A percentile compares a stretch with the other conserved stretches of the same genome.
These are phyloP conservation scores for Wickerhamiella parazyma DNA, from an alignment of 805 yeast species.

Conservation along the genomic window DNA sequence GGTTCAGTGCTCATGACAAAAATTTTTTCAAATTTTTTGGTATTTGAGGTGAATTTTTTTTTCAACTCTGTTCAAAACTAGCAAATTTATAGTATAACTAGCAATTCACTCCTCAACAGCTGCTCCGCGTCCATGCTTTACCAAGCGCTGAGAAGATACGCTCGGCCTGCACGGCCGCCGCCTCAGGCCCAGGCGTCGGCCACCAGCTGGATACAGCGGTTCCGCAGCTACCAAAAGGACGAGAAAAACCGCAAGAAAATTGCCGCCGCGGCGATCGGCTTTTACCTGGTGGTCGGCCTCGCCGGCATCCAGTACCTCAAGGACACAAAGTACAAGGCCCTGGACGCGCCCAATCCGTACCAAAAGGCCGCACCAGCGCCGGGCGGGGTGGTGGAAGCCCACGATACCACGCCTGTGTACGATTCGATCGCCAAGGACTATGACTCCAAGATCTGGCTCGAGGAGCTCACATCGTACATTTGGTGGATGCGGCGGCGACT, in stretches of 20 bases:
- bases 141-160: background rate
- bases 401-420: slow-evolving; percentile 56
- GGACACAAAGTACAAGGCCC: slow-evolving; percentile 26
- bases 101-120: too few relatives aligned
- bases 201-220: background rate
- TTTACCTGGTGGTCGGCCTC: slow-evolving; percentile 17
- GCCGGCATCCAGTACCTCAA: slow-evolving; percentile 22
- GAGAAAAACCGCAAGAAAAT: slow-evolving; percentile 13
- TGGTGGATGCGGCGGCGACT: slow-evolving; percentile 60
- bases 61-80: background rate
- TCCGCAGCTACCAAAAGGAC: slow-evolving; percentile 7
- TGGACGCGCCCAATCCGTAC: slow-evolving; percentile 25
- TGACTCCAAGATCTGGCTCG: slow-evolving; percentile 66
- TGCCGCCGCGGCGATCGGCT: slow-evolving; percentile 15
- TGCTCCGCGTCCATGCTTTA: background rate
- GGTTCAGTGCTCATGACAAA: background rate
- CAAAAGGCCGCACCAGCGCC: slow-evolving; percentile 14
- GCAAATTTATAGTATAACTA: too few relatives aligned
- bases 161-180: slow-evolving; percentile 1
- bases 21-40: background rate
- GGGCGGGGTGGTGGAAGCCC: slow-evolving; percentile 19
- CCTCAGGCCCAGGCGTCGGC: background rate
- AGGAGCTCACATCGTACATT: slow-evolving; percentile 37
- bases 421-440: slow-evolving; percentile 67
- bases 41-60: background rate